A percentile compares a stretch with the other conserved stretches of the same genome.
Conservation (phyloP, 2,329 filamentous ascomycete genomes). For the Aspergillus udagawae region DNA sequence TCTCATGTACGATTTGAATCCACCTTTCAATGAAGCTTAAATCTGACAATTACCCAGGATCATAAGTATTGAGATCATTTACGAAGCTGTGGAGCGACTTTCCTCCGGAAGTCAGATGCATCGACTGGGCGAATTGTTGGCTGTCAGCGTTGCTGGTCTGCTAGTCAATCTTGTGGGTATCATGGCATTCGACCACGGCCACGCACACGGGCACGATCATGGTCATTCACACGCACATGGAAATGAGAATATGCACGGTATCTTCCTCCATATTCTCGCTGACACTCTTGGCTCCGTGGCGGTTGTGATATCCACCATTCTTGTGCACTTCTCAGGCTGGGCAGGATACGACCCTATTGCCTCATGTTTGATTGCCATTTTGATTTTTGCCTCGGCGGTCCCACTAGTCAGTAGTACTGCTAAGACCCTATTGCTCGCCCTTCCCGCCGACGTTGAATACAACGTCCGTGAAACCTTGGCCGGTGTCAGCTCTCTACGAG, state of each 20-base stretch:
- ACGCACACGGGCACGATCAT: constrained; percentile 48
- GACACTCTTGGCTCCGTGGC: constrained; percentile 93
- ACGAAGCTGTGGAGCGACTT: constrained; percentile 86
- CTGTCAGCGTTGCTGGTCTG: constrained; percentile 82
- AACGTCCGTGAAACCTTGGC: constrained; percentile 79
- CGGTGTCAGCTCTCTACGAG: constrained; percentile 74
- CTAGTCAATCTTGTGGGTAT: constrained; percentile 91
- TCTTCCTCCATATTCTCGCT: constrained; percentile 91
- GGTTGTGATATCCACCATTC: constrained; percentile 83
- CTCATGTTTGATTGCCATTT: constrained; percentile 84
- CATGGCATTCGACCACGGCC: constrained; percentile 70
- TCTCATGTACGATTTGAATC: constrained; percentile 62
- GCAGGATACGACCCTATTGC: constrained; percentile 91
- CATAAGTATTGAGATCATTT: constrained; percentile 92
- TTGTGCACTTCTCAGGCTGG: constrained; percentile 87
- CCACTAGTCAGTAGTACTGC: constrained; percentile 84
- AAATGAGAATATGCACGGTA: constrained; percentile 97
- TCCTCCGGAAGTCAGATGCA: constrained; percentile 80
- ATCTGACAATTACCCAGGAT: constrained; percentile 53
- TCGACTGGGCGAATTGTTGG: constrained; percentile 77
- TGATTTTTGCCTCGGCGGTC: constrained; percentile 89
- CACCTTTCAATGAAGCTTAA: background rate
- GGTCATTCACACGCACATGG: constrained; percentile 55
- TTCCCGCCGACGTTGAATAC: constrained; percentile 84
- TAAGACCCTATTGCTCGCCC: constrained; percentile 73